Conservation (phyloP, 176 grass and related monocot genomes). For the Oryza glaberrima region DNA sequence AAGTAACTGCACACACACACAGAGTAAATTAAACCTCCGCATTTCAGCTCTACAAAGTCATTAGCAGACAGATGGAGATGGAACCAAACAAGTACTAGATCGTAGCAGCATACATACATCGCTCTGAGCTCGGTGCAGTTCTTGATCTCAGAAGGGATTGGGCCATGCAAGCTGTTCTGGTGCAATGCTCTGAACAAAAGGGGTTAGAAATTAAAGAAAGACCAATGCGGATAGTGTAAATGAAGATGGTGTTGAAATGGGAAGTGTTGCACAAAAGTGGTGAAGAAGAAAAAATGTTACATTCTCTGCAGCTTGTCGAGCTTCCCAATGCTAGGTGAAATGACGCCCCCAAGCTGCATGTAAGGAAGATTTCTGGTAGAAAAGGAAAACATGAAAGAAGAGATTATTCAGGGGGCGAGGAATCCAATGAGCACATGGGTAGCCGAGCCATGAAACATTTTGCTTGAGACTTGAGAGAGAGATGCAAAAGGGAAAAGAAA, state of each 20-base stretch:
- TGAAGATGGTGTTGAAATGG: background rate
- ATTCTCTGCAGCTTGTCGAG: conserved; percentile 82
- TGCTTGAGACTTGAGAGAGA: background rate
- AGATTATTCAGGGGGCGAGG: conserved; percentile 15
- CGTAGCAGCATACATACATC: conserved; percentile 64
- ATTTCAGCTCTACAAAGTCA: background rate
- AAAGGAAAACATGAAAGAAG: background rate
- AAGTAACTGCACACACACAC: conserved; percentile 57
- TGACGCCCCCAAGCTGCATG: conserved; percentile 88
- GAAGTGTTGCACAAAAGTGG: background rate
- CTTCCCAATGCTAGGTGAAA: conserved; percentile 81
- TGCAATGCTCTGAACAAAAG: conserved; percentile 75
- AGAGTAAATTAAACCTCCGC: background rate
- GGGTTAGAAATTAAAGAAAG: background rate
- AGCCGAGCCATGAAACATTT: conserved; percentile 22
- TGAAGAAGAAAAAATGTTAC: conserved; percentile 44
- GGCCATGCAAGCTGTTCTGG: conserved; percentile 93
- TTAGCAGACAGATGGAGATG: background rate
- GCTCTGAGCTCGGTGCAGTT: conserved; percentile 84
- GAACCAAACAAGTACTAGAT: background rate
- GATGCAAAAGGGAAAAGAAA: background rate
- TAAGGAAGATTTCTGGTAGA: conserved; percentile 79
- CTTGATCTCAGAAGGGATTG: conserved; percentile 85
- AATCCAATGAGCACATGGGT: conserved; percentile 42
- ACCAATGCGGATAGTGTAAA: background rate